Evolutionary conservation across 495 filamentous ascomycete species (phyloP).

Genomic region (Mycothermus thermophilus): DNA sequence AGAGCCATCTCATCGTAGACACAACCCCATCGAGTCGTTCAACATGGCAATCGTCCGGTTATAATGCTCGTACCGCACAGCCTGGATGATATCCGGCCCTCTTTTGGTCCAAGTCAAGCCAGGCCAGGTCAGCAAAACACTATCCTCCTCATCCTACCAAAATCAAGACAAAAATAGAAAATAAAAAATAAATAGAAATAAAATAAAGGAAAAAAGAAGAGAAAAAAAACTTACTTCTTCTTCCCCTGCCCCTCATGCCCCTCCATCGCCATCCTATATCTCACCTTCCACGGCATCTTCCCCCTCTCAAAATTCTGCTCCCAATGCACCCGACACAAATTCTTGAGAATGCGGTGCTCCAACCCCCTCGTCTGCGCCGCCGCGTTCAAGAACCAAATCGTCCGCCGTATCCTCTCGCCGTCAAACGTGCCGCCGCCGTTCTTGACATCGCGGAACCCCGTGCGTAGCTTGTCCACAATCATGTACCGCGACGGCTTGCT

Average conservation of each 20-base stretch:
- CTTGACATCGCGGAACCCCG: constrained; percentile 50
- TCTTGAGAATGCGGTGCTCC: constrained; percentile 73
- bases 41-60: constrained; percentile 55
- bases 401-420: constrained; percentile 49
- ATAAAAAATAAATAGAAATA: neutral
- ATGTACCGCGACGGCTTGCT: constrained; percentile 61
- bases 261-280: neutral
- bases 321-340: constrained; percentile 48
- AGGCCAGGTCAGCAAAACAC: too few species aligned
- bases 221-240: constrained; percentile 2
- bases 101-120: neutral
- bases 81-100: constrained; percentile 6
- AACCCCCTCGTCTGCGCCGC: constrained; percentile 52
- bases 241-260: constrained; percentile 4
- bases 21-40: constrained; percentile 57
- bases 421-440: constrained; percentile 49
- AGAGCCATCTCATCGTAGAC: constrained; percentile 44
- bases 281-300: constrained; percentile 3
- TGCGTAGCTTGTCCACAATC: constrained; percentile 48
- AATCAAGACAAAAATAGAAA: neutral
- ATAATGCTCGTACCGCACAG: constrained; percentile 40
- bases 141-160: neutral
- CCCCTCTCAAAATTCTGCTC: constrained; percentile 1
- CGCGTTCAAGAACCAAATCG: constrained; percentile 58
- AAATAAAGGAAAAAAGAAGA: neutral